Conservation (phyloP, 2,329 filamentous ascomycete species). For the Fusarium cicatricum region DNA sequence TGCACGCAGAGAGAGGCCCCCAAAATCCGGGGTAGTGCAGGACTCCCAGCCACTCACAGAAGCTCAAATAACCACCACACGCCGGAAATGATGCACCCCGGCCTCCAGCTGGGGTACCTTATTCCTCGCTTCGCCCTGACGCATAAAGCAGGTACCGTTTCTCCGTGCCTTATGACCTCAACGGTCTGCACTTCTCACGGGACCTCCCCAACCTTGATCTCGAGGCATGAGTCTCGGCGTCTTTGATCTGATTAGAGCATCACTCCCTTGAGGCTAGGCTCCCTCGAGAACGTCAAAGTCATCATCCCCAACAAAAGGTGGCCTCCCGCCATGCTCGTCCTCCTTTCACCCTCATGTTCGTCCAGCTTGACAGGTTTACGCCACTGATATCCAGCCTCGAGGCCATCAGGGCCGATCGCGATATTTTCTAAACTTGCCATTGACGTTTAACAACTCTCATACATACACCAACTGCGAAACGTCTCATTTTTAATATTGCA, state of each 20-base stretch:
- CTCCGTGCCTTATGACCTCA: conserved; percentile 38
- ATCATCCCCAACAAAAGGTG: conserved; percentile 10
- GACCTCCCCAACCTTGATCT: conserved; percentile 32
- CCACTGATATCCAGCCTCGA: neutral
- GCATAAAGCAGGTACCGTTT: conserved; percentile 13
- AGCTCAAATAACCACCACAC: neutral
- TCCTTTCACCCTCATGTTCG: neutral
- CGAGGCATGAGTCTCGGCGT: conserved; percentile 7
- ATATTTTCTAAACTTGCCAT: neutral
- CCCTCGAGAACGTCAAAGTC: neutral
- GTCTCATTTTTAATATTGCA: neutral
- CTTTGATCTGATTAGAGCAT: conserved; percentile 16
- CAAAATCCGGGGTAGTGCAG: conserved; percentile 38
- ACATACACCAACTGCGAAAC: neutral
- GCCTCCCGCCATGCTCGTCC: conserved; percentile 5
- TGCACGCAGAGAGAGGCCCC: conserved; percentile 1
- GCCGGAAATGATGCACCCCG: conserved; percentile 6
- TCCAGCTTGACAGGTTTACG: neutral
- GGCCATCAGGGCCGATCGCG: neutral
- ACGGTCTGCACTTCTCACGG: conserved; percentile 34
- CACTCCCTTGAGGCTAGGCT: neutral
- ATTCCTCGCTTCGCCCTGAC: conserved; percentile 3
- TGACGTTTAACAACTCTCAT: neutral
- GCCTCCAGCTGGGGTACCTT: conserved; percentile 8
- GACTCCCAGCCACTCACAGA: conserved; percentile 32